phyloP scores from a whole-genome alignment of 2,329 filamentous ascomycete species.

The Phialophora chinensis region DNA sequence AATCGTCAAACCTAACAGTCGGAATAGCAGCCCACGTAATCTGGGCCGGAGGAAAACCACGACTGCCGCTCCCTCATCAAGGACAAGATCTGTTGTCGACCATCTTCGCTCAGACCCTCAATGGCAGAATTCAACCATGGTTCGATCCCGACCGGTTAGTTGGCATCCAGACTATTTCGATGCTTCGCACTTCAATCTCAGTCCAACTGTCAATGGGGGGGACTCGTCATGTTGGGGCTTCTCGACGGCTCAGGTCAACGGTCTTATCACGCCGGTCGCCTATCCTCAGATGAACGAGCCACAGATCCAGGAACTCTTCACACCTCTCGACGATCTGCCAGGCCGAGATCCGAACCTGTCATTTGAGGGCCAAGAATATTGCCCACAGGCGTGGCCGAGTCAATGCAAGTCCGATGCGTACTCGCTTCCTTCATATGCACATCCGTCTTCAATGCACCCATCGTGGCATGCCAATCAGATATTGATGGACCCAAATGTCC shows the following conservation, averaged over 20 bases:
- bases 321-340: slow-evolving; percentile 34
- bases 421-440: slow-evolving; percentile 9
- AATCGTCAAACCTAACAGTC: slow-evolving; percentile 37
- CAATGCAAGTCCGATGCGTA: slow-evolving; percentile 11
- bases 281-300: slow-evolving; percentile 36
- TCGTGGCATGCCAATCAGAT: slow-evolving; percentile 25
- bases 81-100: slow-evolving; percentile 37
- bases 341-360: slow-evolving; percentile 16
- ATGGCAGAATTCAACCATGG: slow-evolving; percentile 16
- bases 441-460: slow-evolving; percentile 5
- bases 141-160: slow-evolving; percentile 36
- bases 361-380: slow-evolving; percentile 16
- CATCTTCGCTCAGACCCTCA: slow-evolving; percentile 31
- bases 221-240: slow-evolving; percentile 25
- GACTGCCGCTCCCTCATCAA: slow-evolving; percentile 29
- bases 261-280: slow-evolving; percentile 38
- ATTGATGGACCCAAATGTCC: slow-evolving; percentile 16
- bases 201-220: slow-evolving; percentile 13
- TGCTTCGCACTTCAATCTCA: slow-evolving; percentile 16
- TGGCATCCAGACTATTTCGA: slow-evolving; percentile 38
- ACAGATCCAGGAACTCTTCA: slow-evolving; percentile 36
- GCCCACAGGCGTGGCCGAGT: slow-evolving; percentile 25
- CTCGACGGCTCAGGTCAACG: slow-evolving; percentile 37
- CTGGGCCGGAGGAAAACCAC: slow-evolving; percentile 35
- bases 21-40: slow-evolving; percentile 36